phyloP scores from a whole-genome alignment of 352 stramenopile genomes.

The Phytopythium aichiense region DNA sequence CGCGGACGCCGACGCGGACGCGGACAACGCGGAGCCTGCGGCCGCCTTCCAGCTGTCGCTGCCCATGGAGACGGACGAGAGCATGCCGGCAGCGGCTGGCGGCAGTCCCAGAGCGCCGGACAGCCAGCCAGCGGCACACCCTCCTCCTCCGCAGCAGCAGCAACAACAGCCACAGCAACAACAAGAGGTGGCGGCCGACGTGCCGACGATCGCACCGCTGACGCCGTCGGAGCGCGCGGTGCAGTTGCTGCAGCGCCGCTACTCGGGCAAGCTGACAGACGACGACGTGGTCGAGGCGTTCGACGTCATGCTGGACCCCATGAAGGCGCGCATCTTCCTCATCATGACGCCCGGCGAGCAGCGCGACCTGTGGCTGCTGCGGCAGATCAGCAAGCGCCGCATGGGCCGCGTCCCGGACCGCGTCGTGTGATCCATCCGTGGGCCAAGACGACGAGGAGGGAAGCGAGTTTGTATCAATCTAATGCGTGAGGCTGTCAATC shows the following conservation, averaged over 20 bases:
- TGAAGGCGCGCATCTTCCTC: constrained; percentile 17
- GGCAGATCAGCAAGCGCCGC: constrained; percentile 7
- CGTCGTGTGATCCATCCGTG: background rate
- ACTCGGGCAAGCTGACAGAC: constrained; percentile 7
- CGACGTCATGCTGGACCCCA: constrained; percentile 16
- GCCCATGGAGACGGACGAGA: constrained; percentile 2
- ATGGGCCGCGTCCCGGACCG: background rate
- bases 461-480: background rate
- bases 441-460: too few relatives aligned
- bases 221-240: constrained; percentile 17
- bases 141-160: background rate
- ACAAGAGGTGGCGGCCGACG: background rate
- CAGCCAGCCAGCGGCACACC: background rate
- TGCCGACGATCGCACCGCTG: constrained; percentile 5
- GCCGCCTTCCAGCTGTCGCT: background rate
- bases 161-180: background rate
- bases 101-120: background rate
- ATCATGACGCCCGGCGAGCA: constrained; percentile 14
- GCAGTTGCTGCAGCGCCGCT: constrained; percentile 14
- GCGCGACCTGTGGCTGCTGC: constrained; percentile 17
- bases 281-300: constrained; percentile 18
- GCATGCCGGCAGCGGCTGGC: background rate
- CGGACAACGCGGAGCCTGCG: background rate
- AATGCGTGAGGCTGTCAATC: background rate
- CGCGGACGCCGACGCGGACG: background rate